Evolutionary conservation across 768 basidiomycete genomes (phyloP).

Genomic region (Leccinum pellstonianum): DNA sequence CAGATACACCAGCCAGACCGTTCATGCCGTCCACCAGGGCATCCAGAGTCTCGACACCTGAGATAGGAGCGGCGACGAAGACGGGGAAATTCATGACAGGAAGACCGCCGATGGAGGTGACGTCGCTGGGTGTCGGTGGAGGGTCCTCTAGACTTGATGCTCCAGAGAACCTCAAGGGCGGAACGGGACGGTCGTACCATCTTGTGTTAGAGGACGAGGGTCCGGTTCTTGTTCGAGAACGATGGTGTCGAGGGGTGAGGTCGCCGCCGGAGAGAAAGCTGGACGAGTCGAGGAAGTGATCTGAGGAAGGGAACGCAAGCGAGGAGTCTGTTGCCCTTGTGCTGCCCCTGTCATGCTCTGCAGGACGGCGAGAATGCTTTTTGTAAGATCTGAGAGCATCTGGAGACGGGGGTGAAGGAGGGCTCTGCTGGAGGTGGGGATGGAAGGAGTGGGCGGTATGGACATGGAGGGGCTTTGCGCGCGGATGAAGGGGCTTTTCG

Average conservation of each 20-base stretch:
- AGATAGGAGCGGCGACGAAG: constrained; percentile 70
- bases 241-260: constrained; percentile 40
- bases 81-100: constrained; percentile 53
- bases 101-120: constrained; percentile 20
- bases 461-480: constrained; percentile 13
- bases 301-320: constrained; percentile 29
- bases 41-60: constrained; percentile 86
- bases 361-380: constrained; percentile 26
- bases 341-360: constrained; percentile 27
- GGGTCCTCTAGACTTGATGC: constrained; percentile 74
- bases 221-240: constrained; percentile 57
- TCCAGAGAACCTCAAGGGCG: constrained; percentile 61
- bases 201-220: constrained; percentile 44
- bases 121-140: constrained; percentile 67
- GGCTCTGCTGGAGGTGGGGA: constrained; percentile 40
- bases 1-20: constrained; percentile 70
- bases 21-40: constrained; percentile 91
- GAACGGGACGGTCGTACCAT: constrained; percentile 47
- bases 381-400: constrained; percentile 14
- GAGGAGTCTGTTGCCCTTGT: constrained; percentile 27
- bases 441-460: constrained; percentile 46
- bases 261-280: constrained; percentile 27
- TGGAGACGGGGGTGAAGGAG: constrained; percentile 30
- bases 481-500: constrained; percentile 26
- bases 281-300: constrained; percentile 26